Evolutionary conservation across 352 stramenopile genomes (phyloP).

Genomic region (Phytopythium vexans): DNA sequence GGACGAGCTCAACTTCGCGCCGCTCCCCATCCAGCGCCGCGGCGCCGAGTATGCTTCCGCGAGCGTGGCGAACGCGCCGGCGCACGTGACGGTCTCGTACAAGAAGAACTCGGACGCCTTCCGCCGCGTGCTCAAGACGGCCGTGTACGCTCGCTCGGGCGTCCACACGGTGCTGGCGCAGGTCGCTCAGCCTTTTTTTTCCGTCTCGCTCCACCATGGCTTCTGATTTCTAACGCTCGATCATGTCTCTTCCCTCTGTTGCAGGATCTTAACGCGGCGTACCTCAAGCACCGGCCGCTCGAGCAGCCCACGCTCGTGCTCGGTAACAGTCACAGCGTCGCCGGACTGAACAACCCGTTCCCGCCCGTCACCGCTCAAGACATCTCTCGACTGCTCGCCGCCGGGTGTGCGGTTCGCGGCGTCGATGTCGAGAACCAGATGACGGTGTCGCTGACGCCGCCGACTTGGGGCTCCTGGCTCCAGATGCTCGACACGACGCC

Average conservation of each 20-base stretch:
- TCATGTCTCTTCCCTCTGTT: background rate
- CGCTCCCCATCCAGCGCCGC: slow-evolving; percentile 40
- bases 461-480: slow-evolving; percentile 24
- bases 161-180: slow-evolving; percentile 33
- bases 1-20: slow-evolving; percentile 34
- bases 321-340: slow-evolving; percentile 26
- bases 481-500: slow-evolving; percentile 14
- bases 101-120: slow-evolving; percentile 49
- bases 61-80: slow-evolving; percentile 4
- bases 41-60: slow-evolving; percentile 15
- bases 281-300: slow-evolving; percentile 37
- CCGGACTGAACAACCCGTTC: slow-evolving; percentile 24
- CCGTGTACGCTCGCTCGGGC: slow-evolving; percentile 47
- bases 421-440: slow-evolving; percentile 40
- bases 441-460: slow-evolving; percentile 25
- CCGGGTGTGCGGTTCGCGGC: slow-evolving; percentile 25
- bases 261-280: slow-evolving; percentile 21
- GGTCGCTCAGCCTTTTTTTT: slow-evolving; percentile 10
- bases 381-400: slow-evolving; percentile 31
- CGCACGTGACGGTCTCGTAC: slow-evolving; percentile 16
- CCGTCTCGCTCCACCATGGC: background rate
- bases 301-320: slow-evolving; percentile 47
- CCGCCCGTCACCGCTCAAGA: slow-evolving; percentile 29
- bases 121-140: slow-evolving; percentile 39
- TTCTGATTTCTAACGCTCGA: too few species aligned